Evolutionary conservation across 139 green algal genomes (phyloP).

Genomic region (Haematococcus lacustris): DNA sequence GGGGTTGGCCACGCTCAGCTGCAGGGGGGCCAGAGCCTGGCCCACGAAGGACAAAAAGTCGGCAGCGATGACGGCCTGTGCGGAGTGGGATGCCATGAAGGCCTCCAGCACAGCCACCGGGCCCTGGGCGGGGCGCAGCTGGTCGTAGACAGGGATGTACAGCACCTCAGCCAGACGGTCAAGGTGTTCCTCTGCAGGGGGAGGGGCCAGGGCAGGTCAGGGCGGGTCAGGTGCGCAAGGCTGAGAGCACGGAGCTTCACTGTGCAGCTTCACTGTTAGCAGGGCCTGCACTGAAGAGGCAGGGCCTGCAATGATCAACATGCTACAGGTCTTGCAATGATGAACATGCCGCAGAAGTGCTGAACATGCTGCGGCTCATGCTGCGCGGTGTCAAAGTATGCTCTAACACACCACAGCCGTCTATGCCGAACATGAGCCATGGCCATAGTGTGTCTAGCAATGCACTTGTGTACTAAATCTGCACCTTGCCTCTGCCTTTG

Average conservation of each 20-base stretch:
- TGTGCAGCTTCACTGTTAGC: neutral
- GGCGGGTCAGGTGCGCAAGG: neutral
- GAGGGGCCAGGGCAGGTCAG: neutral
- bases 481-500: too few species aligned
- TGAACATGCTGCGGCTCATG: neutral
- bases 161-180: slow-evolving; percentile 30
- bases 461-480: neutral
- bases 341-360: neutral
- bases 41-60: slow-evolving; percentile 36
- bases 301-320: neutral
- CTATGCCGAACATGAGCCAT: neutral
- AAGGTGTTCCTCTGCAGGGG: slow-evolving; percentile 13
- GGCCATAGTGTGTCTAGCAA: neutral
- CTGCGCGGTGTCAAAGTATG: neutral
- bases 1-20: slow-evolving; percentile 36
- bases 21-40: slow-evolving; percentile 17
- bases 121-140: slow-evolving; percentile 8
- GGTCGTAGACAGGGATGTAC: slow-evolving; percentile 41
- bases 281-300: neutral
- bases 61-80: slow-evolving; percentile 30
- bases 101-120: slow-evolving; percentile 40
- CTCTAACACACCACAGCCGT: neutral
- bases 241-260: neutral
- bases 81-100: slow-evolving; percentile 21
- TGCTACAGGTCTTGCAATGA: neutral